A percentile compares a stretch with the other conserved stretches of the same genome.
Conservation (phyloP, 192 early-diverging fungal species). For the Phycomyces blakesleeanus region DNA sequence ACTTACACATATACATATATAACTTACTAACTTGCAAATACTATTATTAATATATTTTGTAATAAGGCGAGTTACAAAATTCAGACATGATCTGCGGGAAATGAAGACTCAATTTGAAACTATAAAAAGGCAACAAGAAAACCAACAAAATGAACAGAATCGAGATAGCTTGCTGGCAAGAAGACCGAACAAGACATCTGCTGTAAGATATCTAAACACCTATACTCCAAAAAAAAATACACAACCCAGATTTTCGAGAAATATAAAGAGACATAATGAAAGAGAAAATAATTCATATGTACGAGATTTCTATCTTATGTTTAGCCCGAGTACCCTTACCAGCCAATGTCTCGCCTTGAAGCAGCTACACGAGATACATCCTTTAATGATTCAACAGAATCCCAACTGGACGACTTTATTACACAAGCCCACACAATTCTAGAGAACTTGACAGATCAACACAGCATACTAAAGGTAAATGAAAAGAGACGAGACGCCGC, state of each 20-base stretch:
- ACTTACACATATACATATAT: too few species aligned
- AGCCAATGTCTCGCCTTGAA: conserved; percentile 34
- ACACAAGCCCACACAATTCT: conserved; percentile 45
- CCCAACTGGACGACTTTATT: conserved; percentile 51
- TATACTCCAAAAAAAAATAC: too few species aligned
- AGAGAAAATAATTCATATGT: too few species aligned
- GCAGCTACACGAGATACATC: conserved; percentile 41
- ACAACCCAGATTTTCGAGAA: too few species aligned
- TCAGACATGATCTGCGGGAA: conserved; percentile 47
- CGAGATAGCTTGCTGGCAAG: conserved; percentile 44
- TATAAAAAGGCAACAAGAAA: conserved; percentile 46
- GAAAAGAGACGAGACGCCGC: too few species aligned
- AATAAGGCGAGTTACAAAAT: conserved; percentile 47
- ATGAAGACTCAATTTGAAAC: conserved; percentile 43
- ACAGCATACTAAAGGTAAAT: conserved; percentile 53
- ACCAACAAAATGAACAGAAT: conserved; percentile 36
- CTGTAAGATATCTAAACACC: too few species aligned
- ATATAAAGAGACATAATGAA: too few species aligned
- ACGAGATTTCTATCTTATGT: background rate
- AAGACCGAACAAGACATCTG: conserved; percentile 28
- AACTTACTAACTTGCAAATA: too few species aligned
- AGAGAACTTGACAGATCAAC: conserved; percentile 54
- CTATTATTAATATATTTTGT: conserved; percentile 2
- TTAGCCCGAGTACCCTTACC: conserved; percentile 45
- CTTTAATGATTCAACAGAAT: conserved; percentile 47